Conservation (phyloP, 2,329 filamentous ascomycete species). For the Penicillium nordicum region DNA sequence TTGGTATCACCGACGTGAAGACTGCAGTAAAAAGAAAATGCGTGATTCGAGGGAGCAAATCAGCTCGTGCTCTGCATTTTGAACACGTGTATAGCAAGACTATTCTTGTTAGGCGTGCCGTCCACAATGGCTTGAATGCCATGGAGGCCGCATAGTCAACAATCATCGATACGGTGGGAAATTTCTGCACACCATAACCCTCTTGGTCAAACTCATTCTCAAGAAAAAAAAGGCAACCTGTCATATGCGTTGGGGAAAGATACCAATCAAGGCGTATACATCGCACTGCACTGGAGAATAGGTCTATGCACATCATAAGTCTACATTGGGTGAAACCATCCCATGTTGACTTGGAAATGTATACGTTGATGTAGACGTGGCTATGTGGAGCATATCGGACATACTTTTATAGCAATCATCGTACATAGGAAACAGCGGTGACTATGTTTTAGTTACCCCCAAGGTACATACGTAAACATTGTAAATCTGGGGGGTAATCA, state of each 20-base stretch:
- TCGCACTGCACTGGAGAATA: background rate
- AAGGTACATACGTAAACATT: background rate
- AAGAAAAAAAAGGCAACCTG: background rate
- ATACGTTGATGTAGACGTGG: slow-evolving; percentile 6
- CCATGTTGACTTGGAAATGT: background rate
- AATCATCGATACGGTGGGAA: too few relatives aligned
- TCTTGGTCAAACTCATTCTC: background rate
- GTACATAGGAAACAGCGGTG: slow-evolving; percentile 19
- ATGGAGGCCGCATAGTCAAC: too few relatives aligned
- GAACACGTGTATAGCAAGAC: too few relatives aligned
- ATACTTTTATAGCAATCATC: background rate
- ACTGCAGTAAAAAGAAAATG: too few relatives aligned
- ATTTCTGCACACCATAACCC: too few relatives aligned
- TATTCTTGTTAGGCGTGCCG: too few relatives aligned
- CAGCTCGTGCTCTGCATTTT: too few relatives aligned
- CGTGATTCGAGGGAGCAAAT: too few relatives aligned
- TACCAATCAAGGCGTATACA: slow-evolving; percentile 2
- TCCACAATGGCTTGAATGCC: too few relatives aligned
- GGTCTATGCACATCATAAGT: background rate
- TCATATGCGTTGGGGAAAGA: background rate
- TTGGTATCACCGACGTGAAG: too few relatives aligned
- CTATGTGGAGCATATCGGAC: slow-evolving; percentile 4
- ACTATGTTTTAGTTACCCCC: slow-evolving; percentile 5
- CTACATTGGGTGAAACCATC: slow-evolving; percentile 21
- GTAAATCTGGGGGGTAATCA: slow-evolving; percentile 17